A percentile compares a stretch with the other conserved stretches of the same genome.
Conservation (phyloP, 2,329 filamentous ascomycete genomes). For the Fusarium xyrophilum region DNA sequence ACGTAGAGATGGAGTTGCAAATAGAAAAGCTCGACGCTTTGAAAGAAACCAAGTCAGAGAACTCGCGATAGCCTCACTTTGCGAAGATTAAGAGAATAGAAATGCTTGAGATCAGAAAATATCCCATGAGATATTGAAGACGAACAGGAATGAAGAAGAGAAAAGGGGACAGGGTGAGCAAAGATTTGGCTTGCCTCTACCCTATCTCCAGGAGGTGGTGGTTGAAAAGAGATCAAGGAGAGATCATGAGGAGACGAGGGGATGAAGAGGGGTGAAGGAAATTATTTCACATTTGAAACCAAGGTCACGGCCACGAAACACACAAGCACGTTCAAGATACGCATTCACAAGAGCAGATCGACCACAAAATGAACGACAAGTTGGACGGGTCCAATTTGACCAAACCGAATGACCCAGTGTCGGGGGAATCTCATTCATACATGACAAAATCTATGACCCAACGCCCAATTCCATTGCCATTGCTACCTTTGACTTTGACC, state of each 20-base stretch:
- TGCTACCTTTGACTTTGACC: conserved; percentile 34
- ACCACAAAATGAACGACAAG: conserved; percentile 30
- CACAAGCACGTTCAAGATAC: neutral
- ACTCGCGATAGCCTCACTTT: conserved; percentile 1
- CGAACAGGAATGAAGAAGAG: neutral
- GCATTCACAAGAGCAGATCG: conserved; percentile 23
- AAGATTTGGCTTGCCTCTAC: neutral
- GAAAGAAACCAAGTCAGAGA: neutral
- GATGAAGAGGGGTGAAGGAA: neutral
- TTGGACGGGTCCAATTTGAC: conserved; percentile 46
- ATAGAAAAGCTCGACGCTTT: neutral
- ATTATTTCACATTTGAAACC: neutral
- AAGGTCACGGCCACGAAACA: neutral
- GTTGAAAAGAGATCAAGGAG: neutral
- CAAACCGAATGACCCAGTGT: conserved; percentile 49
- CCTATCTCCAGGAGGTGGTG: neutral
- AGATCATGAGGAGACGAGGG: neutral
- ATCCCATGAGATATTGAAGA: too few relatives aligned
- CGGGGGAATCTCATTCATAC: conserved; percentile 52
- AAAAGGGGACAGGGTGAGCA: accelerated
- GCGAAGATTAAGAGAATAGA: accelerated
- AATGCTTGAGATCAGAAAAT: neutral
- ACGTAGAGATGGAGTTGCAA: neutral
- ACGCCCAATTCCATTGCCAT: conserved; percentile 50
- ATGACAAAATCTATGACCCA: conserved; percentile 51